Conservation (phyloP, 73 alveolate genomes). For the Stentor roeselii region DNA sequence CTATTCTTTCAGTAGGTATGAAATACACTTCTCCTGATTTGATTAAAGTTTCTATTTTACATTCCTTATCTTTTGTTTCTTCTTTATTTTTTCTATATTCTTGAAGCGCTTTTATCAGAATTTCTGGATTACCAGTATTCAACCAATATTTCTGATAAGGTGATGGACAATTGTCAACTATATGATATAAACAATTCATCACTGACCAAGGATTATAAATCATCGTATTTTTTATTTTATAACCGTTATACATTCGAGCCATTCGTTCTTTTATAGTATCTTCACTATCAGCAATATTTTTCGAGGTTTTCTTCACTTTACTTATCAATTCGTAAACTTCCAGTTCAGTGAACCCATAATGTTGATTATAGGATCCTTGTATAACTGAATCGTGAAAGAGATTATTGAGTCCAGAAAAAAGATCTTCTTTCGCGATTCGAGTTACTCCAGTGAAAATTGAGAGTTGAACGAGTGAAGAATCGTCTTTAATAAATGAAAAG, state of each 20-base stretch:
- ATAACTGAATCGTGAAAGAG: neutral
- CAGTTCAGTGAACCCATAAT: neutral
- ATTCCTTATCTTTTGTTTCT: neutral
- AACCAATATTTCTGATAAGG: neutral
- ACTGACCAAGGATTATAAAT: neutral
- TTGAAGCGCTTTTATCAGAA: too few species aligned
- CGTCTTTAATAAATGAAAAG: neutral
- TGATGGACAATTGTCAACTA: neutral
- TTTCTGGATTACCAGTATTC: neutral
- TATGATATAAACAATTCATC: neutral
- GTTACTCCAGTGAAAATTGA: neutral
- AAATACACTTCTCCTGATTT: neutral
- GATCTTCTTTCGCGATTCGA: neutral
- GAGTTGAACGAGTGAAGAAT: neutral
- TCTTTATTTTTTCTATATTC: too few species aligned
- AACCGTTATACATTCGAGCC: neutral
- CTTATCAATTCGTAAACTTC: neutral
- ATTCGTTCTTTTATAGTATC: too few species aligned
- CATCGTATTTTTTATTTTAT: too few species aligned
- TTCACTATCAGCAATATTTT: too few species aligned
- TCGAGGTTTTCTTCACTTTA: neutral
- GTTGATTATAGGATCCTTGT: neutral
- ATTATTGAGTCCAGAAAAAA: neutral
- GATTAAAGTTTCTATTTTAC: neutral
- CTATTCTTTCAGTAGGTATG: neutral